Evolutionary conservation across 305 asterid species (phyloP), one percentile per base, ranked within the genome.

Genomic region (Lippia alba): DNA sequence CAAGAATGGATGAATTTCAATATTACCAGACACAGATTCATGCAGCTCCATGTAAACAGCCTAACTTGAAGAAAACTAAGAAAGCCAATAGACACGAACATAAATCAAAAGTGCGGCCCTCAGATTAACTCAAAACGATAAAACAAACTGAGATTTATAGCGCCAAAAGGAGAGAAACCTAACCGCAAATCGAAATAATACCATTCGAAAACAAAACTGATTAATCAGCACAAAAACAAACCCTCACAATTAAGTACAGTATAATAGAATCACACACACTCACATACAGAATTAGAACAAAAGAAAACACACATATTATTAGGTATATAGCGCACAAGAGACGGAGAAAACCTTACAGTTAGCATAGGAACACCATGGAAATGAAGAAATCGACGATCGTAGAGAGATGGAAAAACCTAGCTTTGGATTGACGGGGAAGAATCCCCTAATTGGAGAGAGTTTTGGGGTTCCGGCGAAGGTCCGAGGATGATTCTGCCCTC

Each of bases 391-490:
- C 83, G 79, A 70, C 57, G 58, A 58, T 57, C 55, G 54, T 15
- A 41, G 41, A 46, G 71, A 46, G 12, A 48, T 40, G 16, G 49
- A 30, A 58, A 64, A 55, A 8, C 51, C 61, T 69, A 41, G 64
- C 57, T 41, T 33, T 76, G 49, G 68, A 64, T 58, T 61, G 32
- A 34, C 10, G 69, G 30, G 19, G 15, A 56, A 14, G 50, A 40
- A 6, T 14, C 4, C 8, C 36, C 39, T 64, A 69, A 57, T 44
- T 40, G 49, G 63, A 30, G 54, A 20, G 58, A 69, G 54, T 67
- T 69, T 51, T 61, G 70, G 84, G 71, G 72, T 71, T 62, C 74
- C 68, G 74, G 70, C 70, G 51, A 46, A 67, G 70, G 30, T 62
- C 63, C 19, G 78, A 67, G 66, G 65, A 60, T 58, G 70, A 56